These are phyloP conservation scores for Alnus rubra DNA, from an alignment of 306 rosid species.

Conservation along the genomic window DNA sequence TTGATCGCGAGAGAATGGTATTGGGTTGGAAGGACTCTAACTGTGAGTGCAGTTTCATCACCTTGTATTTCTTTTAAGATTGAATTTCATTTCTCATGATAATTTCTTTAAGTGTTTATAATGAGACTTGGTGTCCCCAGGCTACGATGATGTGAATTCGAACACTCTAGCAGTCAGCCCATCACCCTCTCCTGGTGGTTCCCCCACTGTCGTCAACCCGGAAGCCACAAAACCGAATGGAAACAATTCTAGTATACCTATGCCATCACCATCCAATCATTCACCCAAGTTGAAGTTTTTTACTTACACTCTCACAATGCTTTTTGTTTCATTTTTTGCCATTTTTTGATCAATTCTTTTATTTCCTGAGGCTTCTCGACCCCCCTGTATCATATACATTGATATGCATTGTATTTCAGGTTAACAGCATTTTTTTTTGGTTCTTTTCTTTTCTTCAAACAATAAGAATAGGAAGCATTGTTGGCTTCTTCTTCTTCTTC, in stretches of 20 bases:
- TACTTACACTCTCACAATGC: slow-evolving; percentile 22
- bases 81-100: not conserved
- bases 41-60: slow-evolving; percentile 50
- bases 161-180: slow-evolving; percentile 38
- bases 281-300: slow-evolving; percentile 45
- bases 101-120: no score
- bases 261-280: slow-evolving; percentile 16
- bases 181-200: slow-evolving; percentile 36
- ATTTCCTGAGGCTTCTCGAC: slow-evolving; percentile 10
- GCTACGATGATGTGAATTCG: slow-evolving; percentile 27
- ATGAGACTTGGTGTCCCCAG: no score
- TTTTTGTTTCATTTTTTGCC: slow-evolving; percentile 42
- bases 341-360: slow-evolving; percentile 40
- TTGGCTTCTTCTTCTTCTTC: no score
- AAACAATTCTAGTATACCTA: slow-evolving; percentile 27
- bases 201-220: slow-evolving; percentile 59
- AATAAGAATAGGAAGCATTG: no score
- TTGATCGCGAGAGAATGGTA: slow-evolving; percentile 70
- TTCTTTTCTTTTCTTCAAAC: not conserved
- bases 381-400: slow-evolving; percentile 22
- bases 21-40: slow-evolving; percentile 74
- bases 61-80: not conserved
- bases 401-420: slow-evolving; percentile 19
- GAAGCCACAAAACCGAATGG: slow-evolving; percentile 33
- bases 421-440: not conserved